Evolutionary conservation across 2,329 filamentous ascomycete genomes (phyloP).

Genomic region (Trichoderma atroviride): DNA sequence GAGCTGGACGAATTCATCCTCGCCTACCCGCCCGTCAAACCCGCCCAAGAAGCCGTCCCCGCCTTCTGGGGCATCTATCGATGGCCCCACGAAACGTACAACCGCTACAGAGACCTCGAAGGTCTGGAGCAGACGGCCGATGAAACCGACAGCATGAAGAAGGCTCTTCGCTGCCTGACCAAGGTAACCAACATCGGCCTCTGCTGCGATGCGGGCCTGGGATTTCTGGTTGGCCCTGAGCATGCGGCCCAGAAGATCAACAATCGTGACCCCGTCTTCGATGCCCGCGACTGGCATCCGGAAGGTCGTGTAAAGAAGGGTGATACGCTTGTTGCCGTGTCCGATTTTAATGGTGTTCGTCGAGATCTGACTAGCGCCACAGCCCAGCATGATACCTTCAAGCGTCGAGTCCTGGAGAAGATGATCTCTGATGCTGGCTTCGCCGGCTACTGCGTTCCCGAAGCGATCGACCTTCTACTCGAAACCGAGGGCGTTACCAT

Average conservation of each 20-base stretch:
- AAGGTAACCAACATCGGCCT: slow-evolving; percentile 65
- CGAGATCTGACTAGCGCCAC: slow-evolving; percentile 32
- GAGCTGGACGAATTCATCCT: slow-evolving; percentile 62
- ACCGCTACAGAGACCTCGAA: slow-evolving; percentile 61
- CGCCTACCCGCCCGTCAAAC: slow-evolving; percentile 58
- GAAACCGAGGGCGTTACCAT: slow-evolving; percentile 40
- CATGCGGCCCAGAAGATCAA: slow-evolving; percentile 50
- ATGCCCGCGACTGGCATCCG: slow-evolving; percentile 35
- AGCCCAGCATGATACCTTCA: slow-evolving; percentile 36
- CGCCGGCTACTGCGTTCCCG: slow-evolving; percentile 35
- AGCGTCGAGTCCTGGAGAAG: slow-evolving; percentile 39
- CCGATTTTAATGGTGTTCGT: slow-evolving; percentile 33
- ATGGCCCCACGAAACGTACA: slow-evolving; percentile 64
- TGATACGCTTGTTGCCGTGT: slow-evolving; percentile 31
- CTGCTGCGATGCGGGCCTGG: slow-evolving; percentile 68
- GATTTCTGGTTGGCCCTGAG: slow-evolving; percentile 67
- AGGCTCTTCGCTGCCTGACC: slow-evolving; percentile 59
- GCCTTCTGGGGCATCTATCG: slow-evolving; percentile 67
- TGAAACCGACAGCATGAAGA: slow-evolving; percentile 62
- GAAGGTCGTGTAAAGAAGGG: slow-evolving; percentile 26
- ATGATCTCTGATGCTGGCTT: slow-evolving; percentile 46
- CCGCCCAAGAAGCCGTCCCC: slow-evolving; percentile 54
- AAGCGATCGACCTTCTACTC: slow-evolving; percentile 42
- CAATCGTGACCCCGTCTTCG: slow-evolving; percentile 42
- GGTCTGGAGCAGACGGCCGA: slow-evolving; percentile 65